These are phyloP conservation scores for Oryza nivara DNA, from an alignment of 176 grass and related monocot genomes.

Conservation along the genomic window DNA sequence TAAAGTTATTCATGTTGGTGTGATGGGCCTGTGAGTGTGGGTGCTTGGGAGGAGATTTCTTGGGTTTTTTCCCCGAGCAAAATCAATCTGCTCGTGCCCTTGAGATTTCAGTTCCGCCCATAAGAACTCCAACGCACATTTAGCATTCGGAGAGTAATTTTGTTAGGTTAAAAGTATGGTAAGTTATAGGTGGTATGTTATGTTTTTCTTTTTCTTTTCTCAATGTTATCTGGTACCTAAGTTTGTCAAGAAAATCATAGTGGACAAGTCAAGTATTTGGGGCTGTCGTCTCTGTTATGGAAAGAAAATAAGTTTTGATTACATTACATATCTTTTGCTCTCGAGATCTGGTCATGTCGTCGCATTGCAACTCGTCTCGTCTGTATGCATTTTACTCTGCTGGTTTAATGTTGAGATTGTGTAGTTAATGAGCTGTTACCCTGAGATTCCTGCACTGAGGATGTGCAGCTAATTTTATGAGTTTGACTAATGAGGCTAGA, in stretches of 20 bases:
- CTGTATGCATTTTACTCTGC: too few species aligned
- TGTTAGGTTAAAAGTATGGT: conserved; percentile 50
- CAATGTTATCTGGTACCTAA: neutral
- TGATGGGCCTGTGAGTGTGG: conserved; percentile 33
- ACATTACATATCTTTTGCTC: neutral
- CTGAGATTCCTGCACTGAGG: neutral
- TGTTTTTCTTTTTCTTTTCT: neutral
- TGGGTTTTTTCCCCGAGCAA: conserved; percentile 71
- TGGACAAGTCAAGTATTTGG: conserved; percentile 34
- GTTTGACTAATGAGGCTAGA: neutral
- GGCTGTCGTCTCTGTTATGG: conserved; percentile 31
- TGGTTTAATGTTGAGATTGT: neutral
- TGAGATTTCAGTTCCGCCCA: neutral
- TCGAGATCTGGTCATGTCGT: neutral
- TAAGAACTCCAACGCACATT: conserved; percentile 8
- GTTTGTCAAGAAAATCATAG: conserved; percentile 52
- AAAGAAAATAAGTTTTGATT: conserved; percentile 35
- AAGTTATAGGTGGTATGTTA: conserved; percentile 39
- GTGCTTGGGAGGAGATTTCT: conserved; percentile 30
- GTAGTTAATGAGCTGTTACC: neutral
- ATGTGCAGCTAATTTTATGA: neutral
- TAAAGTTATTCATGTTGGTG: conserved; percentile 30
- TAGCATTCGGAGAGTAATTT: conserved; percentile 48
- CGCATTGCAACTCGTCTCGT: neutral
- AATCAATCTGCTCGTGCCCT: conserved; percentile 40